These are phyloP conservation scores for Coemansia sp. DNA, from an alignment of 192 early-diverging fungal species.

Conservation along the genomic window DNA sequence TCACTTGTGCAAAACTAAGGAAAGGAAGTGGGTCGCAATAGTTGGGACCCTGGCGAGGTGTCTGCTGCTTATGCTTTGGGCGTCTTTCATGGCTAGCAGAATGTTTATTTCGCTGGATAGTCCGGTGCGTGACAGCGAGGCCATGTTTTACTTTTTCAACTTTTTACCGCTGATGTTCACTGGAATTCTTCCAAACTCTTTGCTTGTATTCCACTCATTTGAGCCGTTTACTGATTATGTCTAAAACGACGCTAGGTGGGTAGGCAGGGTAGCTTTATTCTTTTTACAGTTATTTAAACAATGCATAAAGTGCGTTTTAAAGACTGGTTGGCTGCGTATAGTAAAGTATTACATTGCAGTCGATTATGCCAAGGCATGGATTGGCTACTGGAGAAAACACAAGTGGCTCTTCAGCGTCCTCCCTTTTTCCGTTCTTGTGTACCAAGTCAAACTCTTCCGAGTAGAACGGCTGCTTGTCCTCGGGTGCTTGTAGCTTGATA, in stretches of 20 bases:
- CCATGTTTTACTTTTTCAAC: constrained; percentile 15
- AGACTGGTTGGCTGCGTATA: too few relatives aligned
- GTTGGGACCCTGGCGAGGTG: not conserved
- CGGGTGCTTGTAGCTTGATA: not conserved
- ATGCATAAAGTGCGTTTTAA: too few relatives aligned
- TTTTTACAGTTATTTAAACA: too few relatives aligned
- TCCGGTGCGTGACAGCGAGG: constrained; percentile 21
- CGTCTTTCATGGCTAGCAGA: constrained; percentile 9
- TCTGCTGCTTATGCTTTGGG: constrained; percentile 9
- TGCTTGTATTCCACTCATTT: too few relatives aligned
- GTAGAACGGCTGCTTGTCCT: not conserved
- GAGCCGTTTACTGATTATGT: too few relatives aligned
- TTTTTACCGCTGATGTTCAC: constrained; percentile 11
- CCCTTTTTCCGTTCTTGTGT: not conserved
- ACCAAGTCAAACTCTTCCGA: not conserved
- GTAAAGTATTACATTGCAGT: too few relatives aligned
- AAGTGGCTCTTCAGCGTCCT: not conserved
- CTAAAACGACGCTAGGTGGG: too few relatives aligned
- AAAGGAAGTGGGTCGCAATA: not conserved
- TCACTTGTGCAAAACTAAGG: not conserved
- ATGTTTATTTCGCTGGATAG: constrained; percentile 13
- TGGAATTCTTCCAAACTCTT: not conserved
- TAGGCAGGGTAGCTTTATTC: too few relatives aligned
- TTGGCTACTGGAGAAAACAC: not conserved
- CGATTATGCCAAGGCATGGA: not conserved